These are phyloP conservation scores for Mycothermus thermophilus DNA, from an alignment of 495 filamentous ascomycete genomes.

Conservation along the genomic window DNA sequence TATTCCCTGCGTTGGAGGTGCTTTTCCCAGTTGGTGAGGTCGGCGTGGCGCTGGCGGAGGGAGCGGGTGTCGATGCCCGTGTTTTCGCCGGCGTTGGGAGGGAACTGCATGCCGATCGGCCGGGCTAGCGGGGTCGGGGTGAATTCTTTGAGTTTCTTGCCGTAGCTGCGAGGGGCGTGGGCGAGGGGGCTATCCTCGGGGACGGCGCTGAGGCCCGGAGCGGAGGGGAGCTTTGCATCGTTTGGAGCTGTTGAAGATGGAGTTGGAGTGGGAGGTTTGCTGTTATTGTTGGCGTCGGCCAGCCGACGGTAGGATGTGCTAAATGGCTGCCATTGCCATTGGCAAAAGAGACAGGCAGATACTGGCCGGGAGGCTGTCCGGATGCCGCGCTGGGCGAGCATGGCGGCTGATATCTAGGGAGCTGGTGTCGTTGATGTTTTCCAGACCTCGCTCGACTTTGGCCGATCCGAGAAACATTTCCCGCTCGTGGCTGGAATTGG, in stretches of 20 bases:
- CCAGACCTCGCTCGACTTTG: no score
- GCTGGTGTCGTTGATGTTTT: no score
- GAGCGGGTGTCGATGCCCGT: slow-evolving; percentile 57
- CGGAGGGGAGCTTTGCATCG: slow-evolving; percentile 1
- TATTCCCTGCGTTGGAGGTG: slow-evolving; percentile 58
- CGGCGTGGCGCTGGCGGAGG: slow-evolving; percentile 54
- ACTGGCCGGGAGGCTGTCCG: slow-evolving; percentile 4
- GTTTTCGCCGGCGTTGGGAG: slow-evolving; percentile 66
- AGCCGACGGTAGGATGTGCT: slow-evolving; percentile 29
- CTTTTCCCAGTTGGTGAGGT: slow-evolving; percentile 73
- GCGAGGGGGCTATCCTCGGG: slow-evolving; percentile 25
- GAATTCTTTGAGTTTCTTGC: slow-evolving; percentile 44
- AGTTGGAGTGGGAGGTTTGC: slow-evolving; percentile 8
- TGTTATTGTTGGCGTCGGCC: no score
- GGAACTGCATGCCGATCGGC: slow-evolving; percentile 65
- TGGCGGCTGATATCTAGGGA: slow-evolving; percentile 10
- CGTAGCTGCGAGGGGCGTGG: slow-evolving; percentile 38
- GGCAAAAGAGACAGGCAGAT: slow-evolving; percentile 31
- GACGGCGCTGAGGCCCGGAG: neutral
- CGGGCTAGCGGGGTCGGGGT: slow-evolving; percentile 55
- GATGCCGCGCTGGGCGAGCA: slow-evolving; percentile 12
- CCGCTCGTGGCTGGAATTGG: neutral
- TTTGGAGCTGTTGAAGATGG: neutral
- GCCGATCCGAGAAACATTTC: no score
- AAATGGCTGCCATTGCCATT: slow-evolving; percentile 37